Conservation (phyloP, 305 asterid species). For the Solanum aculeatissimum region DNA sequence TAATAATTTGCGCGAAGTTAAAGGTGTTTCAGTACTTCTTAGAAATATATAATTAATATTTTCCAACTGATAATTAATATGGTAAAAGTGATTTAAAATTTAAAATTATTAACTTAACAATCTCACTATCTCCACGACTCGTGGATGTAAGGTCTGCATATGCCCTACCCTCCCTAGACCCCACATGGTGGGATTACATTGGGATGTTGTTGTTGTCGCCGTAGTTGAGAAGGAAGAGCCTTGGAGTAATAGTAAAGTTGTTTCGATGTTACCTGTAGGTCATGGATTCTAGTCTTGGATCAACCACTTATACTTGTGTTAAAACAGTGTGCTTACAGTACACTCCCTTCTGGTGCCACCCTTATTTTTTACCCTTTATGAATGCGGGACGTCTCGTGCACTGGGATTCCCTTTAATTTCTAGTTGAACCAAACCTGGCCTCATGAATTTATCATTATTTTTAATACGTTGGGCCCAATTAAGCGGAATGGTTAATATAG, state of each 20-base stretch:
- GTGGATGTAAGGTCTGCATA: neutral
- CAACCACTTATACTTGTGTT: neutral
- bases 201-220: neutral
- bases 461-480: neutral
- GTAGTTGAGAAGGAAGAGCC: neutral
- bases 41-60: neutral
- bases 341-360: neutral
- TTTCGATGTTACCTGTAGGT: neutral
- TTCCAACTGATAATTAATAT: neutral
- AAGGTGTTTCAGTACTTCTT: no score
- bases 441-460: neutral
- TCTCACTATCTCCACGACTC: neutral
- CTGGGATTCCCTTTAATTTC: neutral
- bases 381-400: neutral
- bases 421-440: neutral
- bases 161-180: neutral
- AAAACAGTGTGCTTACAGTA: neutral
- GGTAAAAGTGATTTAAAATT: neutral
- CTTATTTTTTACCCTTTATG: neutral
- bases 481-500: neutral
- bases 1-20: no score
- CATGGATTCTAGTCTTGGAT: neutral
- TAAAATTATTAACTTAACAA: neutral
- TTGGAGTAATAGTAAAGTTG: neutral
- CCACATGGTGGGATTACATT: neutral